Evolutionary conservation across 257 asterid genomes (phyloP).

Genomic region (Haberlea rhodopensis): DNA sequence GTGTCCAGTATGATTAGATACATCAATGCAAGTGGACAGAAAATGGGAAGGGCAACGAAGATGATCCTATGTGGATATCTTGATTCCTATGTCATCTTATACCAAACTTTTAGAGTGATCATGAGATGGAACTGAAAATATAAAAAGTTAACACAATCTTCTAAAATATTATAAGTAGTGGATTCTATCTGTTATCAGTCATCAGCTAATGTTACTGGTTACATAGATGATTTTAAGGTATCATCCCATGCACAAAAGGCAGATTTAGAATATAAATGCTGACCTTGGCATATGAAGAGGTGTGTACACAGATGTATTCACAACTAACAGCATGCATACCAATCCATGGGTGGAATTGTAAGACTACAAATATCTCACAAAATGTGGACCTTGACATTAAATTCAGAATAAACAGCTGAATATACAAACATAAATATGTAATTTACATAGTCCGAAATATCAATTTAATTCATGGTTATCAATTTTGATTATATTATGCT

Average conservation of each 20-base stretch:
- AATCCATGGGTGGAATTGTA: too few species aligned
- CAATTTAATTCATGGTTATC: too few species aligned
- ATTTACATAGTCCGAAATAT: too few species aligned
- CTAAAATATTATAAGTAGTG: not conserved
- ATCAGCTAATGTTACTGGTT: constrained; percentile 12
- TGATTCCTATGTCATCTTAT: constrained; percentile 1
- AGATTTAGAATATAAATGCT: too few species aligned
- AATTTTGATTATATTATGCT: too few species aligned
- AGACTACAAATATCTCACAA: not conserved
- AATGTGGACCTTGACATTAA: not conserved
- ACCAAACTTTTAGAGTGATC: constrained; percentile 1
- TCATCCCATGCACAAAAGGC: too few species aligned
- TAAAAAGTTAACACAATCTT: constrained; percentile 2
- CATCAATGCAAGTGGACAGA: constrained; percentile 8
- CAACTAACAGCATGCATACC: not conserved
- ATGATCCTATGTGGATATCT: constrained; percentile 10
- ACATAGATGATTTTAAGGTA: constrained; percentile 9
- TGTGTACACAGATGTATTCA: not conserved
- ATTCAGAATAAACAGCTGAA: not conserved
- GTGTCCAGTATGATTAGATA: constrained; percentile 11
- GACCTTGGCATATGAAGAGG: too few species aligned
- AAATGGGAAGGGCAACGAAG: not conserved
- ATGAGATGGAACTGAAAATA: not conserved
- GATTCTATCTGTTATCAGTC: constrained; percentile 16
- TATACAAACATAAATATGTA: too few species aligned